Evolutionary conservation across 306 rosid species (phyloP), one percentile per base, ranked within the genome.

Genomic region (Datisca glomerata): DNA sequence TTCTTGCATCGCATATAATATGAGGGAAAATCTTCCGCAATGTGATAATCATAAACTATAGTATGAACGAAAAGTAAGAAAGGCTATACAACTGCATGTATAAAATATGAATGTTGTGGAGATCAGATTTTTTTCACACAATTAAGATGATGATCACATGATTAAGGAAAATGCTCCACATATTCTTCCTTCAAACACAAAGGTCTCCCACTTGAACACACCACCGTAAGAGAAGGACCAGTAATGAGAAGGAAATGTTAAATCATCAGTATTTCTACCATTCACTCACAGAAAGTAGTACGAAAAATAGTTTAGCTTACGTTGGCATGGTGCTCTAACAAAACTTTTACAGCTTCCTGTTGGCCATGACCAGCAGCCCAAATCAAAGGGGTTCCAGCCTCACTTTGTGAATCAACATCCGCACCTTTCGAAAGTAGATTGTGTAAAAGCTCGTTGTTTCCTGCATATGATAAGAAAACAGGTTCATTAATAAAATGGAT

Each of bases 311-410:
- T 55, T 19, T 41, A 47, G 49, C 67, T 11, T 71, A 91, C 98
- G 70, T 80, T 71, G 41, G 98, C 94, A 19, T 72, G 64, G 28
- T 80, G 70, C 55, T 84, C 76, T 64, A 91, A 58, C 17, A 91
- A 65, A 59, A 73, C 48, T 41, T 66, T 70, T 51, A 78, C 78
- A n/a, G 98, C 73, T 19, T 72, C 86, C 55, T 58, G 66, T 55
- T 91, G 98, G 65, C 61, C 86, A 63, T 75, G 94, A 47, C 94
- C 98, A 31, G 96, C 96, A 44, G 98, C 98, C 96, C 96, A 84
- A 46, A 84, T 72, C 63, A 91, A 60, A 36, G 98, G 98, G 25
- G 92, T 61, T 19, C 96, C 96, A 7, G 86, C 60, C 13, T 91
- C 98, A 57, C 96, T 80, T 54, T 91, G 86, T 44, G 87, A 65